Conservation (phyloP, 2,329 filamentous ascomycete species). For the Fusarium tuaranense region DNA sequence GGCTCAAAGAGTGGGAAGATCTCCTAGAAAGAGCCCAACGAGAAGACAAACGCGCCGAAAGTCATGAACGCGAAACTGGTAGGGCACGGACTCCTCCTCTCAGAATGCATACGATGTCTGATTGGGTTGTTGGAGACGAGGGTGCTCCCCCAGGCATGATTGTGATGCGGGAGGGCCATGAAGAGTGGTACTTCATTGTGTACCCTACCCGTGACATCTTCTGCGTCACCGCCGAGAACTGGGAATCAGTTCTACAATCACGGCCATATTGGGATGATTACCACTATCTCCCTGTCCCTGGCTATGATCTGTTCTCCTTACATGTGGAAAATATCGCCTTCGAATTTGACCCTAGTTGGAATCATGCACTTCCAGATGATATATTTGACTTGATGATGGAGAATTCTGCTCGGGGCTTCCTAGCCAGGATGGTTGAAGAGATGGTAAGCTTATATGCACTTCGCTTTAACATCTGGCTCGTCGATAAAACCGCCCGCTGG, state of each 20-base stretch:
- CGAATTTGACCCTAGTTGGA: constrained; percentile 4
- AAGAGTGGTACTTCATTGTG: neutral
- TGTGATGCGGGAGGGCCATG: neutral
- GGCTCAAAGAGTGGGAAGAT: neutral
- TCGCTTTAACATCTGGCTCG: neutral
- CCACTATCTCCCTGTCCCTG: neutral
- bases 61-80: neutral
- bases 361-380: neutral
- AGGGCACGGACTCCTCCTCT: no score
- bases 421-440: neutral
- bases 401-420: neutral
- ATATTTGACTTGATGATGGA: neutral
- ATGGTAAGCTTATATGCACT: accelerated
- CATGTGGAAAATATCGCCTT: neutral
- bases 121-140: neutral
- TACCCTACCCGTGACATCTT: neutral
- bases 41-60: neutral
- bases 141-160: neutral
- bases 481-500: constrained; percentile 6
- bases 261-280: neutral
- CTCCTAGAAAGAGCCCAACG: neutral
- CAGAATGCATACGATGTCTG: neutral
- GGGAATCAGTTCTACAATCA: neutral
- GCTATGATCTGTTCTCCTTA: neutral
- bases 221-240: neutral